These are phyloP conservation scores for Xylaria intraflava DNA, from an alignment of 495 filamentous ascomycete genomes.

Conservation along the genomic window DNA sequence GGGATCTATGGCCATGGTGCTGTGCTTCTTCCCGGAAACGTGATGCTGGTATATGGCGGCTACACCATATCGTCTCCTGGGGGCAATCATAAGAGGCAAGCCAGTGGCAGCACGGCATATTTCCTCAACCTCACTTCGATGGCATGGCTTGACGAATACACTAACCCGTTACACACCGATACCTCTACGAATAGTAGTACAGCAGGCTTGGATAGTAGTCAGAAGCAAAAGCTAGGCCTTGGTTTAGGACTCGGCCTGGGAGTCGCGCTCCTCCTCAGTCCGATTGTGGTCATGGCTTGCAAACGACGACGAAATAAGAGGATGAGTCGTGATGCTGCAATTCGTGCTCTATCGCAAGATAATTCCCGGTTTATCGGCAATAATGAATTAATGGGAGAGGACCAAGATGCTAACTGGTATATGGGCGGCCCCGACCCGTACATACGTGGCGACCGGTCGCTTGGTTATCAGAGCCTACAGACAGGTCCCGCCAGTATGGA, in stretches of 20 bases:
- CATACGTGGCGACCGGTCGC: conserved; percentile 28
- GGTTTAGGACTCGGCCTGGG: conserved; percentile 73
- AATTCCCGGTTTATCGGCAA: conserved; percentile 23
- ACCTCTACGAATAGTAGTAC: not conserved
- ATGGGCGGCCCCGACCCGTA: conserved; percentile 38
- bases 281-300: conserved; percentile 44
- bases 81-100: conserved; percentile 30
- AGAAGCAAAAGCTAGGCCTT: conserved; percentile 30
- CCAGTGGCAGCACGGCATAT: conserved; percentile 38
- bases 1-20: conserved; percentile 85
- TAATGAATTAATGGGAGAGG: conserved; percentile 55
- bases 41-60: conserved; percentile 87
- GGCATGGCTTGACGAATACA: conserved; percentile 64
- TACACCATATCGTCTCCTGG: conserved; percentile 55
- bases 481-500: conserved; percentile 17
- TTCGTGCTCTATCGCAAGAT: conserved; percentile 37
- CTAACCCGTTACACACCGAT: conserved; percentile 40
- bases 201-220: conserved; percentile 14
- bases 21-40: conserved; percentile 70
- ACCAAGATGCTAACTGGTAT: conserved; percentile 32
- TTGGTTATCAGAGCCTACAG: conserved; percentile 40
- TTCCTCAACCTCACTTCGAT: conserved; percentile 77
- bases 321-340: conserved; percentile 29
- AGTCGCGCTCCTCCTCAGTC: conserved; percentile 52
- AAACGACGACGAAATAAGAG: conserved; percentile 36